Conservation (phyloP, 257 asterid species). For the Ballota nigra region DNA sequence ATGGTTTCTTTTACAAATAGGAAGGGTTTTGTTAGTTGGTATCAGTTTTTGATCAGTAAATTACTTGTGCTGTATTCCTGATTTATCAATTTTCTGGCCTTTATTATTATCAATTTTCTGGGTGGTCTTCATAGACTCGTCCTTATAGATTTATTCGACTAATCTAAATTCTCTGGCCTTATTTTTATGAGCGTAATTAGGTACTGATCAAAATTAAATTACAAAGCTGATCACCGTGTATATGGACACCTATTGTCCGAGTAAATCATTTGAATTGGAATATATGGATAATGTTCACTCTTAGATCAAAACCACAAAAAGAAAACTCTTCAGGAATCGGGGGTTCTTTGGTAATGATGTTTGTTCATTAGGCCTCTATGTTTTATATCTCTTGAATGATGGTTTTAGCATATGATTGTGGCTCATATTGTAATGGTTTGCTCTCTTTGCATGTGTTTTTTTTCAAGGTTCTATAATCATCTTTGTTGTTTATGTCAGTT, state of each 20-base stretch:
- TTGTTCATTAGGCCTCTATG: not conserved
- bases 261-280: not conserved
- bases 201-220: not conserved
- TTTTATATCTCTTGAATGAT: slow-evolving; percentile 3
- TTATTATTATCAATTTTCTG: not conserved
- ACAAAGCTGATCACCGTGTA: not conserved
- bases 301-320: not conserved
- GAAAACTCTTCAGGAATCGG: not conserved
- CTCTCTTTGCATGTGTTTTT: not conserved
- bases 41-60: slow-evolving; percentile 7
- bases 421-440: not conserved
- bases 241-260: not conserved
- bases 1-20: not conserved
- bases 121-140: not conserved
- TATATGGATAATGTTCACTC: not conserved
- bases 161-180: not conserved
- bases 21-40: not conserved
- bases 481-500: not conserved
- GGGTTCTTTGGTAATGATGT: not conserved
- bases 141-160: not conserved
- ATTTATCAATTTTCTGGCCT: not conserved
- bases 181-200: too few species aligned
- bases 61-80: not conserved
- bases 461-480: not conserved
- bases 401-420: not conserved